Conservation (phyloP, 2,329 filamentous ascomycete species). For the Ophiocordyceps polyrhachis-furcata region DNA sequence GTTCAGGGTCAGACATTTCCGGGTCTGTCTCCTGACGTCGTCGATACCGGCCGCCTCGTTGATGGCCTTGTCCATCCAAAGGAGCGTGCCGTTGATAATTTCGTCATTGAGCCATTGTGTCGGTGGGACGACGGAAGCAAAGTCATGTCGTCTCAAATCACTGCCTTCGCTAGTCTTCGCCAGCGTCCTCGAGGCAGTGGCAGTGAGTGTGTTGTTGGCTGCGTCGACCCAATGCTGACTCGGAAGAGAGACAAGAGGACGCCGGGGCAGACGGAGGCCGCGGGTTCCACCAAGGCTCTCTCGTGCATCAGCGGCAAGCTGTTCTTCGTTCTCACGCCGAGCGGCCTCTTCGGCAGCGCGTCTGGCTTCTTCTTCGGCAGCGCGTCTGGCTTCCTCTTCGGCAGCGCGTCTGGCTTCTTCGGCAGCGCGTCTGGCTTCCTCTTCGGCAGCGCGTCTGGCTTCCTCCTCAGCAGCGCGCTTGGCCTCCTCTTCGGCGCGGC, state of each 20-base stretch:
- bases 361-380: slow-evolving; percentile 3
- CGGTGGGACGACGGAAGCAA: slow-evolving; percentile 38
- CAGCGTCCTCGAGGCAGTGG: slow-evolving; percentile 16
- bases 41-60: slow-evolving; percentile 36
- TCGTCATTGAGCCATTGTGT: slow-evolving; percentile 60
- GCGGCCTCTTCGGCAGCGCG: slow-evolving; percentile 7
- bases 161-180: slow-evolving; percentile 29
- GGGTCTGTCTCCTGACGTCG: slow-evolving; percentile 24
- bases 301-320: slow-evolving; percentile 7
- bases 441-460: slow-evolving; percentile 1
- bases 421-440: background rate
- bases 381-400: slow-evolving; percentile 8
- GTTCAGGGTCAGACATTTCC: slow-evolving; percentile 43
- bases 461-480: slow-evolving; percentile 4
- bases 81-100: slow-evolving; percentile 48
- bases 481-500: slow-evolving; percentile 8
- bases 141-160: slow-evolving; percentile 35
- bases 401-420: slow-evolving; percentile 6
- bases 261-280: slow-evolving; percentile 12
- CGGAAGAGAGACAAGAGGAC: slow-evolving; percentile 11
- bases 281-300: slow-evolving; percentile 4
- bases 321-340: background rate
- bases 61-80: slow-evolving; percentile 38
- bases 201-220: slow-evolving; percentile 14
- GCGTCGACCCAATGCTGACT: slow-evolving; percentile 10